Evolutionary conservation across 106 monocot genomes (phyloP).

Genomic region (Dendrobium chrysotoxum): DNA sequence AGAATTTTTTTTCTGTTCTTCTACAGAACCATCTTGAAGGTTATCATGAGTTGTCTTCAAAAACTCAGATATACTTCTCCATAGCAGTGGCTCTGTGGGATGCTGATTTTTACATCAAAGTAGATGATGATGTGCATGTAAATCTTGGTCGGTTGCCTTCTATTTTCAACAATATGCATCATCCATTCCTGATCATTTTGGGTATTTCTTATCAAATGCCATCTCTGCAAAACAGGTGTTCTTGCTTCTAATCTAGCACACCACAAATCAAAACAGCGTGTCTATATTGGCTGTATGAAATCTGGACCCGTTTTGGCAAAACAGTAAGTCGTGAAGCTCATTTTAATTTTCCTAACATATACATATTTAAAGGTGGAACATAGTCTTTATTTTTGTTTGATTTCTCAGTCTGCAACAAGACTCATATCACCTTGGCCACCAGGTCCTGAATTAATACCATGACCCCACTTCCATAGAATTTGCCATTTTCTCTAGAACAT

Average conservation of each 20-base stretch:
- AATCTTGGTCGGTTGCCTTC: conserved; percentile 13
- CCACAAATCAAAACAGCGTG: conserved; percentile 65
- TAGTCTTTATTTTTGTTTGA: background rate
- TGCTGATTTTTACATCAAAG: conserved; percentile 33
- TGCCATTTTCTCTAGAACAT: background rate
- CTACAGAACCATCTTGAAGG: conserved; percentile 22
- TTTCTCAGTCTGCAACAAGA: background rate
- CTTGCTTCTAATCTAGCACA: conserved; percentile 46
- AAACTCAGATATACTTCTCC: conserved; percentile 21
- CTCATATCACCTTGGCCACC: background rate
- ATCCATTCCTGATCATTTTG: background rate
- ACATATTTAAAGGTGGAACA: background rate
- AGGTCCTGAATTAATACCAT: background rate
- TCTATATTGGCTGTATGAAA: conserved; percentile 93
- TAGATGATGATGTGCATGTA: conserved; percentile 30
- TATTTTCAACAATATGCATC: background rate
- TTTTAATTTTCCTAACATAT: background rate
- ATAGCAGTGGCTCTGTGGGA: conserved; percentile 20
- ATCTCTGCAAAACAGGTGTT: conserved; percentile 30
- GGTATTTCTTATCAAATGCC: background rate
- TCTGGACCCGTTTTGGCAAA: conserved; percentile 79
- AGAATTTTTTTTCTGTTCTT: background rate
- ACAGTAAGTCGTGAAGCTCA: conserved; percentile 36
- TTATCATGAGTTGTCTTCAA: conserved; percentile 16
- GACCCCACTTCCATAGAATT: background rate